phyloP scores from a whole-genome alignment of 1,139 yeast species.

The Dujonia santamariae region DNA sequence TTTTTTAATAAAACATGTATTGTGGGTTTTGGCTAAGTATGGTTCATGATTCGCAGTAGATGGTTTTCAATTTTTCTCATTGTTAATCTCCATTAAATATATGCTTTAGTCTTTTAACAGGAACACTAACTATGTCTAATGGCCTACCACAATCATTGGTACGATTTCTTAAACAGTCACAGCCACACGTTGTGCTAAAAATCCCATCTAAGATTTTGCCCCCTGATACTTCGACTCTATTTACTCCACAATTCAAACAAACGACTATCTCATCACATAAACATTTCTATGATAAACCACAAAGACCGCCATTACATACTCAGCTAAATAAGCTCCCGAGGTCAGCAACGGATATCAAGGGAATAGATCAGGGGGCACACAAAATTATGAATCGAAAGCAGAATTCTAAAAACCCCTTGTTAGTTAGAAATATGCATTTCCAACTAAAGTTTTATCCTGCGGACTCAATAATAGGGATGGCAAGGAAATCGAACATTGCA shows the following conservation, averaged over 20 bases:
- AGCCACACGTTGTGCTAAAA: no score
- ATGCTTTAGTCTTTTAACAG: no score
- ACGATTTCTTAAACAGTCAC: no score
- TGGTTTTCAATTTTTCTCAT: no score
- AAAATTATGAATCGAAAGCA: constrained; percentile 14
- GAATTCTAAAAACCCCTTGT: constrained; percentile 17
- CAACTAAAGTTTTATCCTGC: constrained; percentile 23
- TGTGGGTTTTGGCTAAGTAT: no score
- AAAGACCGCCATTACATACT: constrained; percentile 2
- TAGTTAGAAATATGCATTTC: constrained; percentile 22
- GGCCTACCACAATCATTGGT: no score
- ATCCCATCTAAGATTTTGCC: no score
- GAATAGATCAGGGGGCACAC: constrained; percentile 30
- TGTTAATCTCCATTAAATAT: no score
- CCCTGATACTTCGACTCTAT: no score
- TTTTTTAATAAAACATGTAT: no score
- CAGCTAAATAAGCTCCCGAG: constrained; percentile 20
- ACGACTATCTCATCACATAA: background rate
- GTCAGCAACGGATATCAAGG: constrained; percentile 33
- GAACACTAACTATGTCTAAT: no score
- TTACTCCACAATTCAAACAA: background rate
- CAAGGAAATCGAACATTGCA: constrained; percentile 40
- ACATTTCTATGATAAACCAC: constrained; percentile 3
- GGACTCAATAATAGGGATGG: constrained; percentile 22
- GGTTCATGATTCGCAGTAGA: no score